Evolutionary conservation across 495 filamentous ascomycete species (phyloP), one percentile per base, ranked within the genome.

Genomic region (Daldinia bambusicola): DNA sequence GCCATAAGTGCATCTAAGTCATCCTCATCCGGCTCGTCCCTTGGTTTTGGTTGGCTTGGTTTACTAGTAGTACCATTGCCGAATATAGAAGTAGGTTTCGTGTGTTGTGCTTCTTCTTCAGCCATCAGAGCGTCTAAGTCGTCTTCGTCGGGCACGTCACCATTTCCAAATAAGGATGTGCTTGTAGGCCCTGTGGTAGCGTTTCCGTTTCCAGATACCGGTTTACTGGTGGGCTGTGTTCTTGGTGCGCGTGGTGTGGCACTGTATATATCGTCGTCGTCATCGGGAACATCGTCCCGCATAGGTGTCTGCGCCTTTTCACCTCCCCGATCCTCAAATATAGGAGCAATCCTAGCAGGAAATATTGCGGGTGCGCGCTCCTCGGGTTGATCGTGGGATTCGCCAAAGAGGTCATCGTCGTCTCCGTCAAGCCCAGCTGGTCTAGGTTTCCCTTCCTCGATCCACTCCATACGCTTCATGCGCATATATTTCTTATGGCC

Each of bases 401-500:
- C 70, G 18, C 66, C 74, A 26, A 74, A 74, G 9, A 72, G 65
- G 13, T 76, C 76, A 1, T 87, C 84, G 0, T 80, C 81, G 0
- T 79, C 76, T 43, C 90, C 89, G 52, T 88, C 85, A 1, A 85
- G 80, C 4, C 82, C 80, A 6, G 80, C 69, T 2, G 84, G 74
- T 30, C 82, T 88, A 0, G 83, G 81, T 67, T 80, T 90, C 34
- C 82, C 87, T 76, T 97, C 93, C 69, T 94, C 87, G 62, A 98
- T 96, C 95, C 95, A 98, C 56, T 81, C 77, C 43, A 80, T 71
- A 31, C 86, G 77, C 74, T 90, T 89, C 72, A 86, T 87, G 62
- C 91, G 85, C 85, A 93, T 90, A 10, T 86, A 85, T 60, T 92
- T 92, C 40, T 89, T 91, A 78, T 98, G 95, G 1, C 95, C 95